Conservation (phyloP, 495 filamentous ascomycete species). For the Aspergillus carlsbadensis region DNA sequence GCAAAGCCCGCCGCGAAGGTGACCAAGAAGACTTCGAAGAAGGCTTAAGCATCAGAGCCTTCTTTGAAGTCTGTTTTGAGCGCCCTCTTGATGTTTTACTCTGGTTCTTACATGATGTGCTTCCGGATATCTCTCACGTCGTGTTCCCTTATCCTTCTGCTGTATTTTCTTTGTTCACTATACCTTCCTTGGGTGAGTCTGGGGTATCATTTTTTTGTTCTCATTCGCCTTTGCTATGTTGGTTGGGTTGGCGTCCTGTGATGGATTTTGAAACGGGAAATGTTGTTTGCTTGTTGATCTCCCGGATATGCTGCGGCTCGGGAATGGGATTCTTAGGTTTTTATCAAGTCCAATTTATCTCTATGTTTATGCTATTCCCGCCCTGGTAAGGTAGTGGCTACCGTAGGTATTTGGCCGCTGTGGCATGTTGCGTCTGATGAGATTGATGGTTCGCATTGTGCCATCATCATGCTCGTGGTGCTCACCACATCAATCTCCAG, state of each 20-base stretch:
- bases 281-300: slow-evolving; percentile 21
- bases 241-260: slow-evolving; percentile 44
- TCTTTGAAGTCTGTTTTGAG: slow-evolving; percentile 18
- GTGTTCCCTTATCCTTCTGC: slow-evolving; percentile 26
- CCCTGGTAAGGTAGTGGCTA: no score
- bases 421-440: no score
- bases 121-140: slow-evolving; percentile 29
- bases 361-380: background rate
- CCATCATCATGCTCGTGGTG: no score
- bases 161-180: slow-evolving; percentile 28
- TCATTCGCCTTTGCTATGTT: slow-evolving; percentile 29
- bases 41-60: slow-evolving; percentile 7
- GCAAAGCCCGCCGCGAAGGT: slow-evolving; percentile 55
- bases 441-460: no score
- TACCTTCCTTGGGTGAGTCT: slow-evolving; percentile 20
- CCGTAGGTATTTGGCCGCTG: no score
- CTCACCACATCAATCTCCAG: no score
- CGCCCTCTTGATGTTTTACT: slow-evolving; percentile 20
- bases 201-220: slow-evolving; percentile 34
- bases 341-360: background rate
- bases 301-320: slow-evolving; percentile 14
- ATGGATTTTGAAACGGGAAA: slow-evolving; percentile 41
- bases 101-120: slow-evolving; percentile 29
- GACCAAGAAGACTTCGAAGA: slow-evolving; percentile 63
- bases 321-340: slow-evolving; percentile 17